Evolutionary conservation across 2,329 filamentous ascomycete genomes (phyloP).

Genomic region (Aspergillus sp.): DNA sequence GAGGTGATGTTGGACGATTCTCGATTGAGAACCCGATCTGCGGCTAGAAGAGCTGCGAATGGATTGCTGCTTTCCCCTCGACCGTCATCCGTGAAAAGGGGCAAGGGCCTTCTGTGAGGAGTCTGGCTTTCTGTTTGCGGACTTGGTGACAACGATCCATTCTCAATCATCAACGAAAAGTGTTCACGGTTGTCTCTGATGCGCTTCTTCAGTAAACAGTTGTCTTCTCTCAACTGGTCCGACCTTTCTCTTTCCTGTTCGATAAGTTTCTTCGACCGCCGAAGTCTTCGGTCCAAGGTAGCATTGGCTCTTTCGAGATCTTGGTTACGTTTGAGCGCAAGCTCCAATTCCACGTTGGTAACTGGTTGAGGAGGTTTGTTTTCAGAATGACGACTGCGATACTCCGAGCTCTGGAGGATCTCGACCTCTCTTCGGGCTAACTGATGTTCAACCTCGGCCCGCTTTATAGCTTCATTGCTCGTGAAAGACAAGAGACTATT

Average conservation of each 20-base stretch:
- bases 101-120: conserved; percentile 41
- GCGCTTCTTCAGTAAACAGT: conserved; percentile 72
- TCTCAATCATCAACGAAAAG: conserved; percentile 74
- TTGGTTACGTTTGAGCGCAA: conserved; percentile 60
- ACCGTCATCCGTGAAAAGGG: conserved; percentile 41
- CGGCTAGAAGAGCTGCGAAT: conserved; percentile 74
- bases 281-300: conserved; percentile 62
- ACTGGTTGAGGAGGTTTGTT: conserved; percentile 41
- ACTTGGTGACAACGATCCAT: conserved; percentile 65
- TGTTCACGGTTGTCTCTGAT: conserved; percentile 90
- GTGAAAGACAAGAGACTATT: conserved; percentile 81
- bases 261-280: conserved; percentile 74
- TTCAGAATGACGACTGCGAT: conserved; percentile 62
- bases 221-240: conserved; percentile 69
- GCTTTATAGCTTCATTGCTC: conserved; percentile 78
- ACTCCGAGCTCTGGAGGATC: conserved; percentile 72
- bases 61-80: conserved; percentile 60
- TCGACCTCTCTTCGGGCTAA: conserved; percentile 89
- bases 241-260: conserved; percentile 75
- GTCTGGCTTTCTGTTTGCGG: conserved; percentile 53
- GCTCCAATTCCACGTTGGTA: conserved; percentile 56
- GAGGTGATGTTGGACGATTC: conserved; percentile 73
- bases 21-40: conserved; percentile 73
- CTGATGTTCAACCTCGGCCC: conserved; percentile 85
- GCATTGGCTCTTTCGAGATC: conserved; percentile 66